phyloP scores from a whole-genome alignment of 2,329 filamentous ascomycete species.

The Botrytis tulipae region DNA sequence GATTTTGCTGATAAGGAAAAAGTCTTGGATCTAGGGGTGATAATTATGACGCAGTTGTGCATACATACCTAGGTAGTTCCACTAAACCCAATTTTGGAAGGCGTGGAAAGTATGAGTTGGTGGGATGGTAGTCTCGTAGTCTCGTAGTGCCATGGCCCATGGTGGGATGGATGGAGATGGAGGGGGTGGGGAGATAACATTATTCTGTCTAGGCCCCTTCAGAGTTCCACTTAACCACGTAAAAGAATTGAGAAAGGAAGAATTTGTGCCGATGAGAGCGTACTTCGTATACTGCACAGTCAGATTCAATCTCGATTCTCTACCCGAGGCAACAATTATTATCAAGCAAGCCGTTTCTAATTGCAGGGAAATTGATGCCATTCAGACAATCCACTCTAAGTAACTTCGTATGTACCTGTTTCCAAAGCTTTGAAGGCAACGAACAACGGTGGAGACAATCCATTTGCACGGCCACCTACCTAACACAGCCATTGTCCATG shows the following conservation, averaged over 20 bases:
- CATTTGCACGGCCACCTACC: not conserved
- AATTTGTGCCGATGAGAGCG: not conserved
- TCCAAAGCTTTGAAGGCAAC: not conserved
- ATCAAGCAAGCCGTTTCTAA: not conserved
- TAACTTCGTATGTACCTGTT: not conserved
- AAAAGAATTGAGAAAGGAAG: not conserved
- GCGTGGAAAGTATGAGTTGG: not conserved
- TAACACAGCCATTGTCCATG: not conserved
- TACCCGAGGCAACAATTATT: not conserved
- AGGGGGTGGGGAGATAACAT: not conserved
- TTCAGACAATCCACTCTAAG: not conserved
- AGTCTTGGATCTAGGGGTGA: not conserved
- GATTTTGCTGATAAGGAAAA: not conserved
- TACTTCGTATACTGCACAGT: not conserved
- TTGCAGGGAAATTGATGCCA: conserved; percentile 2
- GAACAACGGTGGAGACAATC: not conserved
- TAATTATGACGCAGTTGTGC: conserved; percentile 11
- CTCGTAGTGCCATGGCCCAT: not conserved
- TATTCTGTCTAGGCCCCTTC: not conserved
- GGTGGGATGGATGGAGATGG: not conserved
- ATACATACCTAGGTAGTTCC: not conserved
- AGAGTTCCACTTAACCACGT: conserved; percentile 10
- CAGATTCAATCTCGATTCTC: not conserved
- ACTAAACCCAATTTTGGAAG: not conserved
- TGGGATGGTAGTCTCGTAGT: conserved; percentile 11